Evolutionary conservation across 2,329 filamentous ascomycete species (phyloP).

Genomic region (Paraphoma chrysanthemicola): DNA sequence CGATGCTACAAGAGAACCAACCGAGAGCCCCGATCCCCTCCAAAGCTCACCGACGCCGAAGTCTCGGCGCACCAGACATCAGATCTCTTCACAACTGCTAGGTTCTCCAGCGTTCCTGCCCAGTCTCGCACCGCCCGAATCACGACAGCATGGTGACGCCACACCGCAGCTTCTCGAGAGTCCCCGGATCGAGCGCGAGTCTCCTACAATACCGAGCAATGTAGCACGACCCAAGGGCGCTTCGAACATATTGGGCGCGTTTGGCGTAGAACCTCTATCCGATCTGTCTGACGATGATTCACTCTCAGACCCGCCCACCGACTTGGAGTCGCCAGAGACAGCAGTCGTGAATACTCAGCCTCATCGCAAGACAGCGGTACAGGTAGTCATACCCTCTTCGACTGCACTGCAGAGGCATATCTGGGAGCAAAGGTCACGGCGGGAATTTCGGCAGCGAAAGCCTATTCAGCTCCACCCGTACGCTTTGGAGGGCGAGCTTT

Average conservation of each 20-base stretch:
- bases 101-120: constrained; percentile 4
- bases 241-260: constrained; percentile 21
- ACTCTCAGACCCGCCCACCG: constrained; percentile 32
- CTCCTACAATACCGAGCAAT: not conserved
- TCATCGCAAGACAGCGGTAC: constrained; percentile 33
- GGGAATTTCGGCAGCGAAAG: constrained; percentile 53
- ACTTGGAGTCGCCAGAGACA: constrained; percentile 21
- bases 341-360: constrained; percentile 27
- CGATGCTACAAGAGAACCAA: constrained; percentile 6
- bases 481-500: constrained; percentile 52
- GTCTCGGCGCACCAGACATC: not conserved
- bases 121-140: constrained; percentile 9
- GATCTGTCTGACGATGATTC: constrained; percentile 33
- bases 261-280: constrained; percentile 28
- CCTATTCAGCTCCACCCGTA: constrained; percentile 59
- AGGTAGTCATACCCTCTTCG: constrained; percentile 39
- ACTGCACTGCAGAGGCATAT: constrained; percentile 21
- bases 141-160: constrained; percentile 7
- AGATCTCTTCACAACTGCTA: constrained; percentile 13
- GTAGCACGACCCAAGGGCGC: not conserved
- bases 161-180: constrained; percentile 8
- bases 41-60: constrained; percentile 23
- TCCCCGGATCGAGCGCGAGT: not conserved
- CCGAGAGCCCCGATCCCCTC: constrained; percentile 42
- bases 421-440: constrained; percentile 22